A percentile compares a stretch with the other conserved stretches of the same genome.
Evolutionary conservation across 306 rosid genomes (phyloP).

Genomic region (Acacia acuminata): DNA sequence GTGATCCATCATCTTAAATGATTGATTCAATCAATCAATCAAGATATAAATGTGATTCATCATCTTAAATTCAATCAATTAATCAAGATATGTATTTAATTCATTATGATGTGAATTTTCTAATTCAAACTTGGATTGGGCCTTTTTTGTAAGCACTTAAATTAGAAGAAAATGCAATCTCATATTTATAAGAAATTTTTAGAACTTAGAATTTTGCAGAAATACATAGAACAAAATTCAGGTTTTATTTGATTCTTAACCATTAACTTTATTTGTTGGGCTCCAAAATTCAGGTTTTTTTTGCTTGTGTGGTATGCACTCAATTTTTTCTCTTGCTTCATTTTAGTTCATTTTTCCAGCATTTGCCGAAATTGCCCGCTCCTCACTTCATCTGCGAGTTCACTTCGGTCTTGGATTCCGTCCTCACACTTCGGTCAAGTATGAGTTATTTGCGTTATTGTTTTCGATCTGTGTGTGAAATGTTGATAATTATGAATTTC

Average conservation of each 20-base stretch:
- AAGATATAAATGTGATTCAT: too few relatives aligned
- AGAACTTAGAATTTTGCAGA: too few relatives aligned
- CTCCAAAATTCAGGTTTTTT: constrained; percentile 15
- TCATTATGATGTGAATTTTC: too few relatives aligned
- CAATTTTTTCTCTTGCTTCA: constrained; percentile 25
- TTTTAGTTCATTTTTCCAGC: constrained; percentile 9
- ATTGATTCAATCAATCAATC: too few relatives aligned
- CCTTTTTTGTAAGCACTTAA: too few relatives aligned
- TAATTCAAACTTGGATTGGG: too few relatives aligned
- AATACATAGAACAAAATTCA: too few relatives aligned
- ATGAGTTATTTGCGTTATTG: background rate
- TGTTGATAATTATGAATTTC: constrained; percentile 5
- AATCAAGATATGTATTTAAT: too few relatives aligned
- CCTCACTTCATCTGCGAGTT: constrained; percentile 41
- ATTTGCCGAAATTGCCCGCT: constrained; percentile 39
- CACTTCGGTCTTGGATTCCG: constrained; percentile 21
- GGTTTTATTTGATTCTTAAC: constrained; percentile 53
- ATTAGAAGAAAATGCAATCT: too few relatives aligned
- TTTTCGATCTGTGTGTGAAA: constrained; percentile 1
- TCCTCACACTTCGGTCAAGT: background rate
- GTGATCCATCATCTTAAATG: too few relatives aligned
- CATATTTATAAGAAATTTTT: too few relatives aligned
- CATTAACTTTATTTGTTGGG: constrained; percentile 37
- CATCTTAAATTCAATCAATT: too few relatives aligned
- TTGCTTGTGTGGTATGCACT: constrained; percentile 28